Base-by-base conservation (phyloP, 2,329 filamentous ascomycete species). In the Exophiala spinifera region DNA sequence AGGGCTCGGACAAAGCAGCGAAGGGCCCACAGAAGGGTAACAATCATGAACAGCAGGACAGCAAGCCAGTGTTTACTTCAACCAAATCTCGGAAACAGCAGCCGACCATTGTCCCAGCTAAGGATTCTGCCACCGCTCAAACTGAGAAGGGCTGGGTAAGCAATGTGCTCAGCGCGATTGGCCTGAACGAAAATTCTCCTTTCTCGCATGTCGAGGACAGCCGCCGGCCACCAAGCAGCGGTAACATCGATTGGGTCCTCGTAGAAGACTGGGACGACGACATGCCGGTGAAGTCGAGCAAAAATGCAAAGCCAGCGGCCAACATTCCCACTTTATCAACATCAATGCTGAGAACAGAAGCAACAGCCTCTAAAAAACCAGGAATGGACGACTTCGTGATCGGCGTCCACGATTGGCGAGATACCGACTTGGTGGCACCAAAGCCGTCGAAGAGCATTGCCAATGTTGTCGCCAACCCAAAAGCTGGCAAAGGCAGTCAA, bases 361-460 rank as follows among this genome's bases (percentile, higher is more conserved):
- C 63, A 10, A 72, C 73, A 31, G 49, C 23, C 21, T 46, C 55
- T 4, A 51, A 49, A 42, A 34, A 49, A 10, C 21, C 31, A 19
- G 60, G 55, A 15, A 67, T 75, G 44, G 86, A 90, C 67, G 82
- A 79, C 53, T 92, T 91, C 67, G 79, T 88, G 42, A 91, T 92
- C 64, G 89, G 88, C n/a, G 84, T 91, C 11, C 87, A 94, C 61
- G 89, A 94, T 67, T 92, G 89, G 89, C 81, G 88, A 61, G 89
- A 94, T 67, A 86, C 88, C 4, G 88, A 90, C 67, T 73, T 90
- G 15, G 75, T 89, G 19, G 77, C 77, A 1, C 67, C 72, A 36
- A 70, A 60, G 39, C 48, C 51, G 10, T 56, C 57, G 13, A 55
- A 61, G 33, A 58, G 34, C 17, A 46, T 49, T 19, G 28, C 23